Evolutionary conservation across 2,329 filamentous ascomycete species (phyloP).

Genomic region (Fusarium paranaense): DNA sequence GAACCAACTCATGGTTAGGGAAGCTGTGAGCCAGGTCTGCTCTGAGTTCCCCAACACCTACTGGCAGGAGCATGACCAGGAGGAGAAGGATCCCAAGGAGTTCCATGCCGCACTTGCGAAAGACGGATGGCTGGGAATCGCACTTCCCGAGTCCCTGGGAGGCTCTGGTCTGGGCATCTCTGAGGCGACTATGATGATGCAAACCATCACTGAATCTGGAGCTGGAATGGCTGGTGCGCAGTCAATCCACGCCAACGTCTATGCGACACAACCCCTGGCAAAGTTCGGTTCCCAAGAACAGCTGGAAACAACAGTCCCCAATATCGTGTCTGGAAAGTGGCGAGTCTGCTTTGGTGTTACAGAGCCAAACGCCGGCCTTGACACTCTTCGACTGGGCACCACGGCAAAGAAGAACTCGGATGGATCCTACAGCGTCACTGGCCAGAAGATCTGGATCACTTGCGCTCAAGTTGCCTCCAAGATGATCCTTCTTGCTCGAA

Average conservation of each 20-base stretch:
- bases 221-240: slow-evolving; percentile 81
- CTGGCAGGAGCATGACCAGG: slow-evolving; percentile 80
- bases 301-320: slow-evolving; percentile 71
- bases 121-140: slow-evolving; percentile 85
- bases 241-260: slow-evolving; percentile 74
- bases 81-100: slow-evolving; percentile 77
- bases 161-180: slow-evolving; percentile 82
- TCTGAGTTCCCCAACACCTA: slow-evolving; percentile 78
- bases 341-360: slow-evolving; percentile 86
- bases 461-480: slow-evolving; percentile 84
- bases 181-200: slow-evolving; percentile 89
- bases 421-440: slow-evolving; percentile 74
- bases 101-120: slow-evolving; percentile 80
- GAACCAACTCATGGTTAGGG: slow-evolving; percentile 77
- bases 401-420: slow-evolving; percentile 65
- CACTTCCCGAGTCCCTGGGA: slow-evolving; percentile 78
- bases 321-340: slow-evolving; percentile 78
- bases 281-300: slow-evolving; percentile 78
- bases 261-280: slow-evolving; percentile 80
- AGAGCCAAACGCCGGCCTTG: slow-evolving; percentile 84
- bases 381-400: slow-evolving; percentile 79
- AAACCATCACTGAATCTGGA: slow-evolving; percentile 81
- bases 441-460: slow-evolving; percentile 92
- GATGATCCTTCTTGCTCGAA: slow-evolving; percentile 86
- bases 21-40: slow-evolving; percentile 77